Evolutionary conservation across 2,329 filamentous ascomycete species (phyloP), one percentile per base, ranked within the genome.

Genomic region (Domatiomyces globalis): DNA sequence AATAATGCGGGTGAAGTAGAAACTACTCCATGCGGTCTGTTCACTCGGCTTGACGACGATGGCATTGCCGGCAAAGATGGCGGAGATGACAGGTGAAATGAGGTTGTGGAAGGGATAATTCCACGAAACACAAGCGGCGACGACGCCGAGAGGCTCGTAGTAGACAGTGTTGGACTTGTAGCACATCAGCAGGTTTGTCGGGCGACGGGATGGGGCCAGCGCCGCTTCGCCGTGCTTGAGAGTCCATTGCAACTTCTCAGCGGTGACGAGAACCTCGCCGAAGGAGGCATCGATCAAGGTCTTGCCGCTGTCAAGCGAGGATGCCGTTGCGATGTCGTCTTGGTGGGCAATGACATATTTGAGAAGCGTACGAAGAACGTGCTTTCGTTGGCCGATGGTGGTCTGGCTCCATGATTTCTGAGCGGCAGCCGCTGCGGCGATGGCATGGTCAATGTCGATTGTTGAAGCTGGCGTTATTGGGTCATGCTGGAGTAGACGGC

Each of bases 51-150:
- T 98, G 66, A 96, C 84, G 43, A 98, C 75, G 58, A 96, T 84
- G 49, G 81, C 87, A 65, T 96, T 95, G 46, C 92, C 92, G 12
- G 89, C 77, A 65, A 96, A 96, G 48, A 96, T 77, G 15, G 86
- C 82, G 59, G 86, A 89, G 64, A 96, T 94, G 58, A 95, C 78
- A 12, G 90, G 92, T 0, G 86, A 87, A 46, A 96, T 79, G 56
- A 96, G 75, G 69, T 98, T 98, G 71, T 98, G 92, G 68, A 96
- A 94, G 45, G 87, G 82, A 65, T 88, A 96, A 72, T 98, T 98
- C 92, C 92, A 98, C 64, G 85, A 92, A 44, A 98, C 87, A 49
- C 90, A 83, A 17, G 92, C 90, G 9, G 87, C 84, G 5, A 98
- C 86, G 36, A 98, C 87, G 15, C 92, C 92, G 18, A 96, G 73